phyloP scores from a whole-genome alignment of 495 filamentous ascomycete species.

The Aspergillus mulundensis region DNA sequence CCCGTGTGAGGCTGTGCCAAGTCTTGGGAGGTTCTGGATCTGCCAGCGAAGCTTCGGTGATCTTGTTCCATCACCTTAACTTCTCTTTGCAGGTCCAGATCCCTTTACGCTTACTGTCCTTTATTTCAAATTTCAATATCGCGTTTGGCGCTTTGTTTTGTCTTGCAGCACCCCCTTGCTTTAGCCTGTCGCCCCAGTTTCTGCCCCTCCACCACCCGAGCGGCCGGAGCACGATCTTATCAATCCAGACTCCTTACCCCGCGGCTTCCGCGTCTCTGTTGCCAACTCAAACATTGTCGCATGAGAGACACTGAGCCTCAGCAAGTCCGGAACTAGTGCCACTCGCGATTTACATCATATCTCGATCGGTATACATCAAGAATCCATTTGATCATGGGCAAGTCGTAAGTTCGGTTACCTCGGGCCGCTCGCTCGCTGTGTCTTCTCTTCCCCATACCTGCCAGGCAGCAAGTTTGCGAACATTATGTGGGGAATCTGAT shows the following conservation, averaged over 20 bases:
- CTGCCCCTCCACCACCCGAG: constrained; percentile 4
- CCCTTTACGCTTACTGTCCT: constrained; percentile 1
- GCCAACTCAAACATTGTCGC: constrained; percentile 23
- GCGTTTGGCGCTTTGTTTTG: background rate
- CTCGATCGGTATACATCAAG: background rate
- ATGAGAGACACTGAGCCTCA: constrained; percentile 11
- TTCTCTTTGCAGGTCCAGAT: background rate
- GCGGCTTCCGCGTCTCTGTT: constrained; percentile 21
- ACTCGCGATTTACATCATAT: background rate
- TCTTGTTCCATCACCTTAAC: background rate
- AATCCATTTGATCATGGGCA: constrained; percentile 36
- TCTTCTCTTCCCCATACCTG: constrained; percentile 6
- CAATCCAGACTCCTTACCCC: constrained; percentile 21
- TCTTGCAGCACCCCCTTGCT: background rate
- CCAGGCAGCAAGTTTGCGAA: background rate
- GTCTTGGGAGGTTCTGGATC: constrained; percentile 11
- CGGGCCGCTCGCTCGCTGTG: background rate
- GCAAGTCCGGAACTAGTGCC: background rate
- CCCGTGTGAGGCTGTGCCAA: constrained; percentile 5
- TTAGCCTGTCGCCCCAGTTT: background rate
- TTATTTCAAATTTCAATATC: background rate
- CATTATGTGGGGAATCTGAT: constrained; percentile 2
- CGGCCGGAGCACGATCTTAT: constrained; percentile 20
- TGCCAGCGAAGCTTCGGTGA: constrained; percentile 1
- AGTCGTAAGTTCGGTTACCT: constrained; percentile 35